Conservation (phyloP, 345 rosid species). For the Citrus sp. region DNA sequence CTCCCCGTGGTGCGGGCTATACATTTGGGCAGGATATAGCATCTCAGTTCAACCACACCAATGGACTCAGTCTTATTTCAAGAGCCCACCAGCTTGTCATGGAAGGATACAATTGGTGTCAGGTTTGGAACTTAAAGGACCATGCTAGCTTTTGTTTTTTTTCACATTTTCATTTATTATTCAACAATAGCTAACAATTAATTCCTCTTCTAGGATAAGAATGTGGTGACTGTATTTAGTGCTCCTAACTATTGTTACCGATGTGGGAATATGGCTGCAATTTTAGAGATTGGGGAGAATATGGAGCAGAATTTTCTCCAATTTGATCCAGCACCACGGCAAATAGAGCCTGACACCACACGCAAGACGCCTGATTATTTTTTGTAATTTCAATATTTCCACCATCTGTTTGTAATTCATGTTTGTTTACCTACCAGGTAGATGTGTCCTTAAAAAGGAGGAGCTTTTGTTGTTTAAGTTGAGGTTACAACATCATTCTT, state of each 20-base stretch:
- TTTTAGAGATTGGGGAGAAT: constrained; percentile 87
- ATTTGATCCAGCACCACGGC: constrained; percentile 93
- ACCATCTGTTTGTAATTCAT: constrained; percentile 36
- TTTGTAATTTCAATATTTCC: constrained; percentile 53
- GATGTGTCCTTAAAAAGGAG: constrained; percentile 42
- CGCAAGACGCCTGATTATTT: constrained; percentile 98
- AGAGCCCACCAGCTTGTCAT: constrained; percentile 98
- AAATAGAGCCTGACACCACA: constrained; percentile 86
- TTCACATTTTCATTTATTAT: neutral
- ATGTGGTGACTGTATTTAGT: constrained; percentile 92
- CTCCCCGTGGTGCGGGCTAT: constrained; percentile 99
- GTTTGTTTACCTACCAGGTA: constrained; percentile 36
- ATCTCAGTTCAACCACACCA: constrained; percentile 73
- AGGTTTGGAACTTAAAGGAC: constrained; percentile 40
- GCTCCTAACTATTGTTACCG: constrained; percentile 96
- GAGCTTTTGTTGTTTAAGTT: constrained; percentile 39
- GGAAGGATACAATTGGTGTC: constrained; percentile 97
- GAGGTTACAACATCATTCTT: constrained; percentile 46
- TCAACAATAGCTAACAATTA: neutral
- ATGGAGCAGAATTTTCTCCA: constrained; percentile 97
- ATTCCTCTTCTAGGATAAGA: constrained; percentile 52
- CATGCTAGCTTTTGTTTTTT: neutral
- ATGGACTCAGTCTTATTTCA: constrained; percentile 82
- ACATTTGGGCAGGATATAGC: constrained; percentile 97
- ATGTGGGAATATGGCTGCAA: constrained; percentile 98